Percentiles rank a stretch among this genome's conserved stretches.
Evolutionary conservation across 768 basidiomycete genomes (phyloP).

Genomic region (Suillus discolor): DNA sequence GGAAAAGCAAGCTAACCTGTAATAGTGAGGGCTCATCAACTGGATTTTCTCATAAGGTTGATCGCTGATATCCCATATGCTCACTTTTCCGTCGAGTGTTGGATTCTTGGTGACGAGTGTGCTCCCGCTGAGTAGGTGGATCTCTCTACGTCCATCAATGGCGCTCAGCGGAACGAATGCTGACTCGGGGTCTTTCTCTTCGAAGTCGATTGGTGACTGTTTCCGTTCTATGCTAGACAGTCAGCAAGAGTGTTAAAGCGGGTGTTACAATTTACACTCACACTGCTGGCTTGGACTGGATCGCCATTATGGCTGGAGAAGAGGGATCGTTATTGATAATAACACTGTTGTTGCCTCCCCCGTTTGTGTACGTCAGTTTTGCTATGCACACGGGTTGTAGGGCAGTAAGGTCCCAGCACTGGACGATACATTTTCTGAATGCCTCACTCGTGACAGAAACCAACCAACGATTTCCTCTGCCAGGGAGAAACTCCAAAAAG

Average conservation of each 20-base stretch:
- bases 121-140: conserved; percentile 40
- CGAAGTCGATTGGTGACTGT: conserved; percentile 43
- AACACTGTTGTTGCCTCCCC: conserved; percentile 41
- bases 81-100: conserved; percentile 31
- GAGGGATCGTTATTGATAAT: conserved; percentile 45
- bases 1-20: conserved; percentile 28
- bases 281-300: conserved; percentile 41
- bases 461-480: conserved; percentile 43
- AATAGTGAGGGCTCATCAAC: conserved; percentile 36
- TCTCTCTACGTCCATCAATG: conserved; percentile 33
- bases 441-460: conserved; percentile 42
- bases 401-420: conserved; percentile 57
- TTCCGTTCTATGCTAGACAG: conserved; percentile 37
- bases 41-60: conserved; percentile 33
- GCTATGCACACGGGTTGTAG: conserved; percentile 45
- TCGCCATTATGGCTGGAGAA: conserved; percentile 40
- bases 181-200: conserved; percentile 35
- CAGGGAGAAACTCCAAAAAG: conserved; percentile 52
- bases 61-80: conserved; percentile 38
- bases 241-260: conserved; percentile 1
- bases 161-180: conserved; percentile 39
- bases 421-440: conserved; percentile 39
- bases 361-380: conserved; percentile 31
- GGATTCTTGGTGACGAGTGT: conserved; percentile 40
- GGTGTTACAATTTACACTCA: conserved; percentile 20